These are phyloP conservation scores for Penicillium longicatenatum DNA, from an alignment of 495 filamentous ascomycete species.

Conservation along the genomic window DNA sequence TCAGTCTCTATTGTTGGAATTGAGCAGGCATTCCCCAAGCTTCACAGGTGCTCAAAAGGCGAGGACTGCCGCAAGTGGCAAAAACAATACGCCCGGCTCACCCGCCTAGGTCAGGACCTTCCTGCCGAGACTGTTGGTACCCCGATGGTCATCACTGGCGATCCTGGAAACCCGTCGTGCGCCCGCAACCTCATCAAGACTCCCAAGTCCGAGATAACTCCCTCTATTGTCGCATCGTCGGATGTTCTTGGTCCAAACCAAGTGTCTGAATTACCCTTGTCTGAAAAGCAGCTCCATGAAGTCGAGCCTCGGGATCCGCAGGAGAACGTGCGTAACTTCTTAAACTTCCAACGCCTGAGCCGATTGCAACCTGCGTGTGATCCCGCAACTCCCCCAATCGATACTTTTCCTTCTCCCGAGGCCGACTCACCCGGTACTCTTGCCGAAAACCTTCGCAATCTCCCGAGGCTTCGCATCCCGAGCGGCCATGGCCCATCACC, in stretches of 20 bases:
- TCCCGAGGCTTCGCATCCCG: conserved; percentile 61
- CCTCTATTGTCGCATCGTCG: conserved; percentile 87
- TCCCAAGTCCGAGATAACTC: conserved; percentile 44
- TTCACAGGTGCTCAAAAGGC: conserved; percentile 86
- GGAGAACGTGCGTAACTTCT: conserved; percentile 87
- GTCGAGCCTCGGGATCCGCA: conserved; percentile 76
- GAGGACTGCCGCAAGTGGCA: conserved; percentile 82
- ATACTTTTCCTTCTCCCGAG: conserved; percentile 49
- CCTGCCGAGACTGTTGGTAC: conserved; percentile 17
- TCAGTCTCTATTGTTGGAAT: conserved; percentile 91
- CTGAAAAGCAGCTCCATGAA: conserved; percentile 67
- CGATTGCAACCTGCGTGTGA: conserved; percentile 40
- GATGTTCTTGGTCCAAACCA: conserved; percentile 70
- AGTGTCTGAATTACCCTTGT: conserved; percentile 64
- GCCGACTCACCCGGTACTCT: conserved; percentile 37
- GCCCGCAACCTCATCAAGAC: conserved; percentile 43
- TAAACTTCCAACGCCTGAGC: conserved; percentile 62
- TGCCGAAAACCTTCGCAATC: conserved; percentile 46
- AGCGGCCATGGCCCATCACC: conserved; percentile 17
- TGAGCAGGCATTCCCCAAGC: conserved; percentile 82
- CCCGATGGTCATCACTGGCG: conserved; percentile 56
- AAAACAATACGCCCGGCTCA: conserved; percentile 58
- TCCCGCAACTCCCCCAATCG: conserved; percentile 43
- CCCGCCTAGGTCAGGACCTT: conserved; percentile 21
- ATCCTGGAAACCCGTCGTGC: conserved; percentile 69